These are phyloP conservation scores for Candida sojae DNA, from an alignment of 1,139 yeast genomes.

Conservation along the genomic window DNA sequence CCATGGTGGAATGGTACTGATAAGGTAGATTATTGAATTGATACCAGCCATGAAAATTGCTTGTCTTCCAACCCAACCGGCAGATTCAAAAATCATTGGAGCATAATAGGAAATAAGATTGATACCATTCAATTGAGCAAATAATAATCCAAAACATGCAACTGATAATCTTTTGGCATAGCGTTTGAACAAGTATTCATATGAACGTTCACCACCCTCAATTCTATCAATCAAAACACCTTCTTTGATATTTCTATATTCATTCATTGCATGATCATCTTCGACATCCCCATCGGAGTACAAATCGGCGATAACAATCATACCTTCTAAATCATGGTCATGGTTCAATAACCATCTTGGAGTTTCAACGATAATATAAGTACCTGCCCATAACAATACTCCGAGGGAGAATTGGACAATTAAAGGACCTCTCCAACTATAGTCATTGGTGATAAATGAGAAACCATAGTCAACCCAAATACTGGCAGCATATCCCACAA, in stretches of 20 bases:
- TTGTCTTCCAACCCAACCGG: slow-evolving; percentile 89
- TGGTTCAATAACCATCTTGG: slow-evolving; percentile 90
- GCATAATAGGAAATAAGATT: slow-evolving; percentile 92
- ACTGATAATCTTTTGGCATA: slow-evolving; percentile 80
- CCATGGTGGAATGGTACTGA: slow-evolving; percentile 89
- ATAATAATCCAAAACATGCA: slow-evolving; percentile 88
- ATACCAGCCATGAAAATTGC: slow-evolving; percentile 94
- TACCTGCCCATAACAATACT: slow-evolving; percentile 63
- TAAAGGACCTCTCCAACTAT: slow-evolving; percentile 81
- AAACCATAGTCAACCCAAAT: slow-evolving; percentile 92
- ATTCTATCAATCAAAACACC: slow-evolving; percentile 59
- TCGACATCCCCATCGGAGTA: slow-evolving; percentile 56
- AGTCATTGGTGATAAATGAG: slow-evolving; percentile 52
- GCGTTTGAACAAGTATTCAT: slow-evolving; percentile 59
- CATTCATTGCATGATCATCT: slow-evolving; percentile 60
- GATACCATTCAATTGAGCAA: slow-evolving; percentile 92
- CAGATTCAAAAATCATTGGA: slow-evolving; percentile 90
- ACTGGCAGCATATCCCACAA: slow-evolving; percentile 80
- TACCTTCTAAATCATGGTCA: slow-evolving; percentile 86
- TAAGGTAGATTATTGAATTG: slow-evolving; percentile 72
- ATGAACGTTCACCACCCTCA: slow-evolving; percentile 71
- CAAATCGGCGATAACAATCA: slow-evolving; percentile 49
- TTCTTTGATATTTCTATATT: slow-evolving; percentile 49
- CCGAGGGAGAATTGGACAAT: slow-evolving; percentile 80
- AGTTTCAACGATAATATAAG: slow-evolving; percentile 78